Evolutionary conservation across 768 basidiomycete genomes (phyloP).

Genomic region (Heimioporus sp.): DNA sequence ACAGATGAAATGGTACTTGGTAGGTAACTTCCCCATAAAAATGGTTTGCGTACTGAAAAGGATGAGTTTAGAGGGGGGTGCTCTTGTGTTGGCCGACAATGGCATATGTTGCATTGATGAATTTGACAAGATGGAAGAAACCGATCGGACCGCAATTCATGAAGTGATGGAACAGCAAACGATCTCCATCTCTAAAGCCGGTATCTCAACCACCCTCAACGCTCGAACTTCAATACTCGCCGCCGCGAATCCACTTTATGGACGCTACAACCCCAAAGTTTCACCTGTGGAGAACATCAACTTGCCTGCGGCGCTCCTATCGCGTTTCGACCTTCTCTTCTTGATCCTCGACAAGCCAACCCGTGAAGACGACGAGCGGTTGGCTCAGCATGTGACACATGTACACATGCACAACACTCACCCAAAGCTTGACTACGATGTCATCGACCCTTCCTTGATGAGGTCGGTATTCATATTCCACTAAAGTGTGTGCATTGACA

Average conservation of each 20-base stretch:
- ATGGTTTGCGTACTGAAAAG: constrained; percentile 7
- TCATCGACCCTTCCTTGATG: constrained; percentile 85
- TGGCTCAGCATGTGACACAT: constrained; percentile 96
- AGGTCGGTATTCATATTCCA: constrained; percentile 47
- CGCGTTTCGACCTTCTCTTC: constrained; percentile 95
- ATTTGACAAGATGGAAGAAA: constrained; percentile 99
- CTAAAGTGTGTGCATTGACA: constrained; percentile 4
- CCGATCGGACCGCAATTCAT: constrained; percentile 96
- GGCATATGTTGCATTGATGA: constrained; percentile 99
- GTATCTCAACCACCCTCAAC: constrained; percentile 97
- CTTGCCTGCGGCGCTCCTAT: constrained; percentile 92
- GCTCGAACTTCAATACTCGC: constrained; percentile 97
- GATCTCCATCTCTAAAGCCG: constrained; percentile 98
- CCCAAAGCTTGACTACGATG: constrained; percentile 80
- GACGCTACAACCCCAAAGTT: constrained; percentile 96
- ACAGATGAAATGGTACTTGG: constrained; percentile 99
- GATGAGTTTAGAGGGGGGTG: constrained; percentile 81
- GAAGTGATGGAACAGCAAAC: constrained; percentile 99
- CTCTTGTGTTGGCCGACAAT: constrained; percentile 98
- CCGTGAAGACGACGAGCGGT: constrained; percentile 91
- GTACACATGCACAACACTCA: constrained; percentile 97
- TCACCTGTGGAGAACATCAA: constrained; percentile 99
- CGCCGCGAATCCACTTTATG: constrained; percentile 96
- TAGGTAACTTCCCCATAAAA: constrained; percentile 38
- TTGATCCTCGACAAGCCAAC: constrained; percentile 95